Evolutionary conservation across 1,284 basidiomycete species (phyloP).

Genomic region (Rhodotorula mucilaginosa): DNA sequence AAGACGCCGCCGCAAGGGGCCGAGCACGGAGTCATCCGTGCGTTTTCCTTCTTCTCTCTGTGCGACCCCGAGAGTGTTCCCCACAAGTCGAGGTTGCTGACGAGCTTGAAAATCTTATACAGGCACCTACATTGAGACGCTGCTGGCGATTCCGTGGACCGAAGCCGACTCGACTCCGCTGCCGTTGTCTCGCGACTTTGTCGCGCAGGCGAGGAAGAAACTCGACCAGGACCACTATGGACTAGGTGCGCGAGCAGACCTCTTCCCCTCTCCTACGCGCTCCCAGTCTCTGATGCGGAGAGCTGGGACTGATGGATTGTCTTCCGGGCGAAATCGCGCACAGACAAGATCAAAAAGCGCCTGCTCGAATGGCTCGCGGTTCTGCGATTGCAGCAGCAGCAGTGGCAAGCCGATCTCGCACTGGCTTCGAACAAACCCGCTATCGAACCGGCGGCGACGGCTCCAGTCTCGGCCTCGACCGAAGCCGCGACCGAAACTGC

Average conservation of each 20-base stretch:
- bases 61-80: neutral
- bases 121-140: constrained; percentile 43
- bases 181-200: constrained; percentile 31
- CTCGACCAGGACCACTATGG: constrained; percentile 53
- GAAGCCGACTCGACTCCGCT: constrained; percentile 29
- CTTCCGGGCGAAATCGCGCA: too few relatives aligned
- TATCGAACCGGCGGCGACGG: neutral
- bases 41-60: neutral
- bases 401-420: constrained; percentile 19
- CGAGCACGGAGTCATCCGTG: constrained; percentile 43
- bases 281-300: too few relatives aligned
- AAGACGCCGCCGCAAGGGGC: constrained; percentile 43
- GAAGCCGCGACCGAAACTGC: constrained; percentile 20
- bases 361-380: constrained; percentile 53
- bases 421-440: neutral
- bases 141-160: constrained; percentile 42
- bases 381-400: constrained; percentile 49
- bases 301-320: too few relatives aligned
- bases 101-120: neutral
- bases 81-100: neutral
- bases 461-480: constrained; percentile 5
- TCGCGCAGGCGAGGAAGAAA: constrained; percentile 36
- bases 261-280: too few relatives aligned
- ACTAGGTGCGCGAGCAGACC: constrained; percentile 30
- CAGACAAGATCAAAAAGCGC: constrained; percentile 52